phyloP scores from a whole-genome alignment of 106 monocot genomes.

The Vanilla planifolia region DNA sequence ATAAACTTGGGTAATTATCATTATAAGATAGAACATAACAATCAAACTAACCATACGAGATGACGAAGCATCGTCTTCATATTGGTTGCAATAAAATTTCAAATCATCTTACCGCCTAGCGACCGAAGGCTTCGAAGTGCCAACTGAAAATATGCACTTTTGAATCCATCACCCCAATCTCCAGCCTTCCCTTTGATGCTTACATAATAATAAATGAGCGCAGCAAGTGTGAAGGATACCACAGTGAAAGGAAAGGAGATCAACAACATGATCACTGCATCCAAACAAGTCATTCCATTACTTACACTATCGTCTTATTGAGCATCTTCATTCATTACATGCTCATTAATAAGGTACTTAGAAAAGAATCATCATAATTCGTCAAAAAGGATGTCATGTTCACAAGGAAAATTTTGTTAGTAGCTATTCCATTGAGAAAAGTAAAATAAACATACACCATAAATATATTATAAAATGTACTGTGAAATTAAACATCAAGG shows the following conservation, averaged over 20 bases:
- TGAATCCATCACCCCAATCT: slow-evolving; percentile 98
- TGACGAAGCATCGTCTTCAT: too few species aligned
- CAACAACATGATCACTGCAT: slow-evolving; percentile 93
- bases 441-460: too few species aligned
- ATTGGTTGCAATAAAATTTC: too few species aligned
- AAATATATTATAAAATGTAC: too few species aligned
- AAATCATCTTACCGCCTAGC: slow-evolving; percentile 62
- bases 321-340: slow-evolving; percentile 5
- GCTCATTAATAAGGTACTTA: neutral
- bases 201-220: slow-evolving; percentile 97
- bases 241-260: slow-evolving; percentile 97
- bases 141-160: slow-evolving; percentile 96
- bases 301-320: neutral
- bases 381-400: too few species aligned
- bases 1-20: too few species aligned
- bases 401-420: too few species aligned
- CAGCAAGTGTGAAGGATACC: slow-evolving; percentile 88
- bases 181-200: slow-evolving; percentile 98
- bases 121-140: slow-evolving; percentile 92
- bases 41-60: neutral
- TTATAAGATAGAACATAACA: too few species aligned
- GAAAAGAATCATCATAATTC: too few species aligned
- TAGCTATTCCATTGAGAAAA: too few species aligned
- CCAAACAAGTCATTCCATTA: neutral
- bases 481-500: too few species aligned